Percentiles rank a stretch among this genome's conserved stretches.
phyloP scores from a whole-genome alignment of 2,329 filamentous ascomycete species.

The Trichoderma citrinoviride region DNA sequence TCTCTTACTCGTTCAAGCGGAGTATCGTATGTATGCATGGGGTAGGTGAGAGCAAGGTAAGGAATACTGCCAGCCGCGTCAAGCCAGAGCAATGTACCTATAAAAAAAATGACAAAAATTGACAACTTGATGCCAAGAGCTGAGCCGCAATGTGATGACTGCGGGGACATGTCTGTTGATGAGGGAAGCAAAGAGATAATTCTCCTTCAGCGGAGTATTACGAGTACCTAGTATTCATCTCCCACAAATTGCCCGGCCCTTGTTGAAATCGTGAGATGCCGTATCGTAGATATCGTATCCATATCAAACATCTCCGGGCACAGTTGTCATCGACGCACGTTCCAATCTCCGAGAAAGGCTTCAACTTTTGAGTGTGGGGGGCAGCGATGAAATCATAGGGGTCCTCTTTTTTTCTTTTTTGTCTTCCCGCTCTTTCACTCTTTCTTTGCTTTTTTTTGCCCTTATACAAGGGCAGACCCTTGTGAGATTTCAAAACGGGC shows the following conservation, averaged over 20 bases:
- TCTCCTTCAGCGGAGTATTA: too few species aligned
- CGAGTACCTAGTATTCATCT: too few species aligned
- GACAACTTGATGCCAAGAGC: neutral
- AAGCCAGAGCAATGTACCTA: too few species aligned
- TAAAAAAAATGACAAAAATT: too few species aligned
- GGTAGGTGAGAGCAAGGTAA: too few species aligned
- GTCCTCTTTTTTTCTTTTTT: conserved; percentile 23
- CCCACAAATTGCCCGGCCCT: too few species aligned
- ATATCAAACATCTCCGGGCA: neutral
- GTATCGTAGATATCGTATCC: neutral
- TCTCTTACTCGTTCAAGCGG: neutral
- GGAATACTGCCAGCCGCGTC: too few species aligned
- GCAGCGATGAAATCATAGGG: conserved; percentile 33
- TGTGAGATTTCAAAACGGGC: neutral
- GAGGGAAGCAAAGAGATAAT: too few species aligned
- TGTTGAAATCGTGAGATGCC: neutral
- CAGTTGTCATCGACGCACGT: conserved; percentile 17
- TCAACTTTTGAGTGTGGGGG: conserved; percentile 3
- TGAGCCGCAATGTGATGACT: neutral
- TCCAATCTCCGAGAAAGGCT: conserved; percentile 9
- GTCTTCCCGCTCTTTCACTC: neutral
- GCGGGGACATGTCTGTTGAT: too few species aligned
- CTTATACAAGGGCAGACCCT: neutral
- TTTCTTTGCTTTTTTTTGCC: neutral
- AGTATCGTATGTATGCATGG: too few species aligned